These are phyloP conservation scores for Paragyromitra xinjiangensis DNA, from an alignment of 495 filamentous ascomycete species.

Conservation along the genomic window DNA sequence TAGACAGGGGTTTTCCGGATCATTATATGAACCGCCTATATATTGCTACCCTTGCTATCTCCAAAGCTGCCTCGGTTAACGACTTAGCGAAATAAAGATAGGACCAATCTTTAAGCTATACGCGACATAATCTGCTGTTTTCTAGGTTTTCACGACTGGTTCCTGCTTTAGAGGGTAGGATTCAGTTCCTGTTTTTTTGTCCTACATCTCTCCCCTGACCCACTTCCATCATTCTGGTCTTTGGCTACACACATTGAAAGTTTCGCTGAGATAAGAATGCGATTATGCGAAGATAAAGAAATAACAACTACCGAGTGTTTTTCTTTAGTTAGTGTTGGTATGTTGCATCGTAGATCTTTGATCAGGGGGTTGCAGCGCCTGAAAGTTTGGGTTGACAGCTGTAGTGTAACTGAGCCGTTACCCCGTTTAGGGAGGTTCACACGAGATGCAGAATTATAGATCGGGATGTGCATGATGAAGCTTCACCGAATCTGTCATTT, in stretches of 20 bases:
- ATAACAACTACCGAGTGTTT: not conserved
- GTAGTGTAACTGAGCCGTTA: not conserved
- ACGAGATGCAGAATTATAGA: not conserved
- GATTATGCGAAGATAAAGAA: not conserved
- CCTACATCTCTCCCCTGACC: not conserved
- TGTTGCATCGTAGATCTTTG: not conserved
- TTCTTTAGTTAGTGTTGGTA: not conserved
- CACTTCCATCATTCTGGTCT: not conserved
- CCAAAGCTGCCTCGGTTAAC: not conserved
- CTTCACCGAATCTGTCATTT: not conserved
- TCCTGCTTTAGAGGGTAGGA: not conserved
- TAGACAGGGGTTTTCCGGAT: slow-evolving; percentile 1
- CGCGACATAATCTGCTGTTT: not conserved
- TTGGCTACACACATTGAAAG: not conserved
- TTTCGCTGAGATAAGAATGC: not conserved
- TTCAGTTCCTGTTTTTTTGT: not conserved
- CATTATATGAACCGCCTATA: not conserved
- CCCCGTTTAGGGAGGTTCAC: not conserved
- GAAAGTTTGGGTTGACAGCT: not conserved
- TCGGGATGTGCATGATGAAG: slow-evolving; percentile 1
- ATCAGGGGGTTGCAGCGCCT: not conserved
- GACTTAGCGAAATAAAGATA: not conserved
- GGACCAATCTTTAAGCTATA: not conserved
- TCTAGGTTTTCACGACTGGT: not conserved
- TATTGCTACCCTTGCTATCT: not conserved